Percentiles rank a stretch among this genome's conserved stretches.
phyloP scores from a whole-genome alignment of 2,329 filamentous ascomycete genomes.

The Penicillium hordei region DNA sequence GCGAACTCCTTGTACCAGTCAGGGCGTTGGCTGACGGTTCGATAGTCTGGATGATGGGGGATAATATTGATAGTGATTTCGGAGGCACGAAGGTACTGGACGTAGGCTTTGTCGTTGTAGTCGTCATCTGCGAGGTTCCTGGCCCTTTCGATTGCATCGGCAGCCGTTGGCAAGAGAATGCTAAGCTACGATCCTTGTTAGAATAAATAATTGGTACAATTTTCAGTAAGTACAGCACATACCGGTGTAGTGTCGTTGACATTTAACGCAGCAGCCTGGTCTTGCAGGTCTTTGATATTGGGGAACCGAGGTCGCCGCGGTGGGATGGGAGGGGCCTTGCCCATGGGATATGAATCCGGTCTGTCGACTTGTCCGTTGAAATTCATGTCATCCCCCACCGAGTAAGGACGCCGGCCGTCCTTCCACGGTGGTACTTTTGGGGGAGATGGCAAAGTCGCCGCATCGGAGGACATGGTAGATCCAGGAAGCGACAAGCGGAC shows the following conservation, averaged over 20 bases:
- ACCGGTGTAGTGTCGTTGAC: constrained; percentile 36
- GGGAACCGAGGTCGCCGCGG: constrained; percentile 33
- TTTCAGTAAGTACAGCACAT: not conserved
- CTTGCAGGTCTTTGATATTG: constrained; percentile 44
- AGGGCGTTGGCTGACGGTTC: constrained; percentile 56
- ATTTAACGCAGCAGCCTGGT: constrained; percentile 37
- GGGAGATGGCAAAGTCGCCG: constrained; percentile 39
- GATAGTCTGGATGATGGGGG: constrained; percentile 72
- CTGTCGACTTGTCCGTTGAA: constrained; percentile 28
- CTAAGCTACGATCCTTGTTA: constrained; percentile 33
- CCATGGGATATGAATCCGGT: constrained; percentile 27
- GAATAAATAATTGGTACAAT: constrained; percentile 13
- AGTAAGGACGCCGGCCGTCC: constrained; percentile 27
- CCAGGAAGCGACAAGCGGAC: constrained; percentile 14
- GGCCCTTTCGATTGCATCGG: constrained; percentile 38
- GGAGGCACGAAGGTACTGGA: constrained; percentile 79
- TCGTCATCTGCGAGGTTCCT: constrained; percentile 33
- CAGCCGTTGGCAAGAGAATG: constrained; percentile 36
- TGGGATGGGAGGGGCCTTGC: constrained; percentile 14
- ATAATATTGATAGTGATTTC: constrained; percentile 76
- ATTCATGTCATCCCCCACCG: constrained; percentile 31
- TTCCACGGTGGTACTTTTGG: constrained; percentile 37
- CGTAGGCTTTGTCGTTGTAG: constrained; percentile 69
- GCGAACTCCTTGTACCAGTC: constrained; percentile 53
- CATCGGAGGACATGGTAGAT: constrained; percentile 41